phyloP scores from a whole-genome alignment of 2,329 filamentous ascomycete genomes.

The Aspergillus texensis region DNA sequence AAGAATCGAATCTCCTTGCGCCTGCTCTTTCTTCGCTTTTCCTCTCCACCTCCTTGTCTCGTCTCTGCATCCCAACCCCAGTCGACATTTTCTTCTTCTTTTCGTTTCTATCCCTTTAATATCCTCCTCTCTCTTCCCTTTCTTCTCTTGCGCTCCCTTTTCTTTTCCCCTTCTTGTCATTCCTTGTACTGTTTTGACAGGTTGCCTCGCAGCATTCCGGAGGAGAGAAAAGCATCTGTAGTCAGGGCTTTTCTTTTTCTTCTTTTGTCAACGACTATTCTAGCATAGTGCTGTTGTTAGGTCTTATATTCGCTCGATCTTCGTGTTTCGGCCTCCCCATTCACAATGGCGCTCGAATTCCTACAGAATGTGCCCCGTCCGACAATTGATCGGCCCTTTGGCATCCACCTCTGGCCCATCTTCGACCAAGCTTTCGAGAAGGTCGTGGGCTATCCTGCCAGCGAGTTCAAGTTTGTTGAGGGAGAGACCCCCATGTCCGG shows the following conservation, averaged over 20 bases:
- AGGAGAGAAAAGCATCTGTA: conserved; percentile 11
- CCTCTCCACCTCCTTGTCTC: conserved; percentile 13
- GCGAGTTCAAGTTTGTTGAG: conserved; percentile 81
- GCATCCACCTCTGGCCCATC: conserved; percentile 87
- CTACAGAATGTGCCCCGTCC: conserved; percentile 63
- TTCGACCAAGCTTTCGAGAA: conserved; percentile 84
- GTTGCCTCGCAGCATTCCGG: conserved; percentile 12
- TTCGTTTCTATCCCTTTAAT: conserved; percentile 10
- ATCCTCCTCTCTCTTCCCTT: conserved; percentile 72
- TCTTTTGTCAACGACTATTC: neutral
- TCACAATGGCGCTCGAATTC: conserved; percentile 54
- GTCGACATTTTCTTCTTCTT: conserved; percentile 21
- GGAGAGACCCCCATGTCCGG: conserved; percentile 89
- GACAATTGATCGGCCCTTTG: conserved; percentile 88
- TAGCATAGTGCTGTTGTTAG: neutral
- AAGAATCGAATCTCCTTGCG: conserved; percentile 12
- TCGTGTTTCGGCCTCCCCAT: neutral
- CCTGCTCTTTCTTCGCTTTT: conserved; percentile 14
- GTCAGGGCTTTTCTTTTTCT: neutral
- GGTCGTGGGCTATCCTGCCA: conserved; percentile 77
- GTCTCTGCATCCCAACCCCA: conserved; percentile 19
- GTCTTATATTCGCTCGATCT: neutral
- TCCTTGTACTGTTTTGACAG: conserved; percentile 1
- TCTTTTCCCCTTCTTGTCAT: conserved; percentile 19
- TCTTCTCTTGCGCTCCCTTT: conserved; percentile 14